Evolutionary conservation across 257 asterid species (phyloP), one percentile per base, ranked within the genome.

Genomic region (Primulina eburnea): DNA sequence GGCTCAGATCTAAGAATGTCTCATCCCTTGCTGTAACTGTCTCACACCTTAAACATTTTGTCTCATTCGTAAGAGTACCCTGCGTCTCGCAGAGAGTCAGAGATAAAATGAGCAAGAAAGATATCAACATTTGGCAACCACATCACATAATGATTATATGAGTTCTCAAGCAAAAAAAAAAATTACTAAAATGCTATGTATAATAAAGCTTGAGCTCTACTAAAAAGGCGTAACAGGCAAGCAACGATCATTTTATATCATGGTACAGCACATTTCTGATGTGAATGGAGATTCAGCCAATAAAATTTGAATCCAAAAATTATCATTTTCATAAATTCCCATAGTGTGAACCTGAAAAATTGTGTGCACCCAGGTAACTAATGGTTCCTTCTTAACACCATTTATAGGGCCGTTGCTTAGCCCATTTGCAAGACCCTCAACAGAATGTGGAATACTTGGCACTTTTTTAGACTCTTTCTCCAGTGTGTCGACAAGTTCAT

Each of bases 1-100:
- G 90, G 86, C 96, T 92, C 75, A 92, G 79, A 82, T 92, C 98
- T 40, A 92, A 78, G 75, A 89, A 92, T 12, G 95, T 89, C 73
- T 92, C 98, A 30, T 92, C 96, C 83, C 98, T 85, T 24, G 98
- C 98, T 17, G 96, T 92, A 66, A 92, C 96, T 55, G 98, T 92
- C 83, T 92, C 98, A 56, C 98, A 92, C 71, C 94, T 71, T 69
- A 92, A 77, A 76, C 98, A 89, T 82, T 85, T 80, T 7, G 98
- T 92, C 84, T 92, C 98, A 24, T 92, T 92, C 9, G 98, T 92
- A 55, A 92, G 85, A 63, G 86, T 86, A 68, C 98, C 98, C 98
- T 92, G 87, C 61, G 76, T 67, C 60, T 74, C 73, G 20, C 58
- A 35, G 64, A 68, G 63, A 72, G 71, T 61, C 56, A 62, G 50